Conservation (phyloP, 2,329 filamentous ascomycete genomes). For the Beauveria brongniartii region DNA sequence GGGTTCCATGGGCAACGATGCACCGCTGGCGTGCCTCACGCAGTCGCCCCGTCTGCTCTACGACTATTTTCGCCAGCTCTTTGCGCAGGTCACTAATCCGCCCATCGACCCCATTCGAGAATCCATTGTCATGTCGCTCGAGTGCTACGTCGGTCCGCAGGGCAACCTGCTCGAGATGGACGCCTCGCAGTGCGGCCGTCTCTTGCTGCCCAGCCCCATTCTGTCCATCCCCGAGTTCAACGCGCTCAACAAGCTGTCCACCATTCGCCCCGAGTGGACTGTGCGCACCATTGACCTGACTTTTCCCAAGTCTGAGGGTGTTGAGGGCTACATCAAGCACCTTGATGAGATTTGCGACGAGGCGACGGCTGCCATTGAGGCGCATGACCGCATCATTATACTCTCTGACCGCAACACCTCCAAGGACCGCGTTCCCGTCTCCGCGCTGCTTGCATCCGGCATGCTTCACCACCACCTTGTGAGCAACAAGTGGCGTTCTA, state of each 20-base stretch:
- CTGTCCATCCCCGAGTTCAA: conserved; percentile 89
- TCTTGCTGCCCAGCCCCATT: conserved; percentile 81
- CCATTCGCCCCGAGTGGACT: conserved; percentile 69
- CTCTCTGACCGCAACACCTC: conserved; percentile 84
- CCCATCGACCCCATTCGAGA: conserved; percentile 96
- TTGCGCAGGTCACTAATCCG: conserved; percentile 95
- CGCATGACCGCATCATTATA: conserved; percentile 76
- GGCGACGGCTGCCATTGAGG: conserved; percentile 74
- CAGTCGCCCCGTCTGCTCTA: conserved; percentile 80
- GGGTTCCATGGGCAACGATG: conserved; percentile 97
- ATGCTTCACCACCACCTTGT: conserved; percentile 95
- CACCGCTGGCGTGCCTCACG: conserved; percentile 84
- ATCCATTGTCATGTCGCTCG: conserved; percentile 95
- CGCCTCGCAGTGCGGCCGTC: conserved; percentile 73
- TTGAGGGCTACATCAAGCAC: conserved; percentile 76
- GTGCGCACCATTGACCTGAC: conserved; percentile 89
- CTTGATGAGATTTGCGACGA: conserved; percentile 84
- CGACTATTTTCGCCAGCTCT: conserved; percentile 96
- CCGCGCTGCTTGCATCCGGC: conserved; percentile 77
- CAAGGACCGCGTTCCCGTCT: conserved; percentile 75
- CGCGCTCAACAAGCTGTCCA: conserved; percentile 68
- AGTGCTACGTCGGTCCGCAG: conserved; percentile 93
- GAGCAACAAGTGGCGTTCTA: conserved; percentile 89
- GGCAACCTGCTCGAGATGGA: conserved; percentile 95
- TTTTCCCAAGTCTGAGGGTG: conserved; percentile 77